Base-by-base conservation (phyloP, 2,329 filamentous ascomycete species). In the Sporothrix protearum region DNA sequence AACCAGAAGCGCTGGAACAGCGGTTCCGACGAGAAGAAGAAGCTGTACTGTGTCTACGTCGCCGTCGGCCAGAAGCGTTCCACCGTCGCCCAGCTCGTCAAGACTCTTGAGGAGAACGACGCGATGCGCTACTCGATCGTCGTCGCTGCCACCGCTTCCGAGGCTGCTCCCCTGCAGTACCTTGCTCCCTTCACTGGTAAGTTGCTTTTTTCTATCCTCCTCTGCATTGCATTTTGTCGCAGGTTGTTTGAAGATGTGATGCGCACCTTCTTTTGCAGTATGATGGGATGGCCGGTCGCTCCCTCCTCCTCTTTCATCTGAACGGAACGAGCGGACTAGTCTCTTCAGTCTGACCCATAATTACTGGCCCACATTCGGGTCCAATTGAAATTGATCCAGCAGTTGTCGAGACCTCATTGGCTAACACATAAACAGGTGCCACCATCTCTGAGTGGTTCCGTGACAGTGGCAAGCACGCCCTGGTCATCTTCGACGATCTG, bases 1-100 rank as follows among this genome's bases (percentile, higher is more conserved):
- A 99, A 99, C 92, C 96, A 99, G 89, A 96, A 96, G 90, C 89
- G 95, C 81, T 98, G 95, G 95, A 99, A 99, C 90, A 87, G 84
- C 82, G 80, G 84, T 81, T 87, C 81, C 83, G 94, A 97, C 82
- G 96, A 99, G 90, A 85, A 83, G 82, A 95, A 97, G 92, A 99
- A 99, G 91, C 93, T 99, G 73, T 99, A 97, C 92, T 98, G 95
- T 83, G 88, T 99, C 85, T 99, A 99, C 90, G 96, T 98, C 80
- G 96, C 96, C 81, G 91, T 99, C 79, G 96, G 96, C 81, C 96
- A 99, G 90, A 99, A 99, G 91, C 94, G 96, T 84, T 98, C 96
- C 78, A 99, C 96, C 78, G 95, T 99, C 79, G 96, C 96, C 77
- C 96, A 99, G 89, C 91, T 99, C 80, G 96, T 99, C 88, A 94